A percentile compares a stretch with the other conserved stretches of the same genome.
phyloP scores from a whole-genome alignment of 2,329 filamentous ascomycete species.

The Sporothrix phasma region DNA sequence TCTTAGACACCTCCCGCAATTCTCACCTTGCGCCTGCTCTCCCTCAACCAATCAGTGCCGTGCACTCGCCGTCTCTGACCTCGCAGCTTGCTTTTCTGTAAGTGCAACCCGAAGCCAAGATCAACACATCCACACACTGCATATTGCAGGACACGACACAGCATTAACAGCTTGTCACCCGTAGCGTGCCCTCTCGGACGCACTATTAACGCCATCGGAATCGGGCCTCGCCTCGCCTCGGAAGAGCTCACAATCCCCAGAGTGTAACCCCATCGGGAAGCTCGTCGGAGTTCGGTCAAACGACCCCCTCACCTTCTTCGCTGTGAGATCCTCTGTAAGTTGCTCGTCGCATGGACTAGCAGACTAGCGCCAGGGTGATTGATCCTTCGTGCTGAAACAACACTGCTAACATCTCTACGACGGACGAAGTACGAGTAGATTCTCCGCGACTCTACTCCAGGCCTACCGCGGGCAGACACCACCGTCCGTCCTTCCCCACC shows the following conservation, averaged over 20 bases:
- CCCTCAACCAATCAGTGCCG: slow-evolving; percentile 13
- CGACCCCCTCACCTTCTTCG: not conserved
- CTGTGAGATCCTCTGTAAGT: not conserved
- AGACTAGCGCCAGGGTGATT: not conserved
- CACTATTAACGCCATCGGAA: not conserved
- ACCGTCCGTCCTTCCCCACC: slow-evolving; percentile 5
- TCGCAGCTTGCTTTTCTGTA: not conserved
- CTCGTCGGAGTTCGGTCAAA: not conserved
- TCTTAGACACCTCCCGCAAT: not conserved
- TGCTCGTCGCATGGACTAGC: not conserved
- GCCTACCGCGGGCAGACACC: slow-evolving; percentile 1
- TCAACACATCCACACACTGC: not conserved
- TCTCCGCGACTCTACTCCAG: not conserved
- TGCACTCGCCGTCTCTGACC: slow-evolving; percentile 1
- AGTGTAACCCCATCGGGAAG: not conserved
- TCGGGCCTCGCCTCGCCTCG: not conserved
- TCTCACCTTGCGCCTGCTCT: not conserved
- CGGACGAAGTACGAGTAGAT: too few species aligned
- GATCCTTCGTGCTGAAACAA: not conserved
- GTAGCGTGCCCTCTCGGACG: not conserved
- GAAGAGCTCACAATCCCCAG: not conserved
- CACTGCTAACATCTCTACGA: not conserved
- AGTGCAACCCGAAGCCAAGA: not conserved
- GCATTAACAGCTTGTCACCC: not conserved
- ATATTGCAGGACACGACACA: not conserved